Evolutionary conservation across 176 grass and related monocot genomes (phyloP), one percentile per base, ranked within the genome.

Genomic region (Oryza coarctata): DNA sequence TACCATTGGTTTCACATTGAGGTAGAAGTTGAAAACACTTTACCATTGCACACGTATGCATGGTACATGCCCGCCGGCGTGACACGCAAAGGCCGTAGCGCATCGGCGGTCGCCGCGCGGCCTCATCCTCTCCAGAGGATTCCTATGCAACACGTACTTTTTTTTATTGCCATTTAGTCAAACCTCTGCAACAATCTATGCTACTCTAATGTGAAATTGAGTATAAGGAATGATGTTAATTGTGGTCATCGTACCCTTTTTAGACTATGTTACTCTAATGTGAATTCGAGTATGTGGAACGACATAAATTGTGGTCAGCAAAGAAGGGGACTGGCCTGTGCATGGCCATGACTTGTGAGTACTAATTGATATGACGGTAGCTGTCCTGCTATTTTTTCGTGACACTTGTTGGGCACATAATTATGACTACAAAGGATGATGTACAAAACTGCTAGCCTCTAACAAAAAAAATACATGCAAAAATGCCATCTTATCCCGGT

Each of bases 71-170:
- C 84, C 49, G 18, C 70, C 22, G 0, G 28, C 33, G 58, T 29
- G 34, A 86, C 84, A 86, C 77, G 85, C 45, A n/a, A n/a, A n/a
- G n/a, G n/a, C 8, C 9, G 35, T 47, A 34, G n/a, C 32, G 65
- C 55, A 10, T 22, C 44, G 84, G 40, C 77, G 84, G 71, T 39
- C 85, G 63, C 64, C 72, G 22, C 38, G 45, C 12, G 29, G 60
- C 33, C 60, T 27, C 26, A 10, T 17, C 23, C 1, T 71, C 30
- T 78, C 57, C 12, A 14, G 74, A 78, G 1, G 17, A 6, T 20
- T 52, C 49, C 49, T n/a, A n/a, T n/a, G n/a, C n/a, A n/a, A n/a
- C n/a, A n/a, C n/a, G n/a, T n/a, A n/a, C n/a, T n/a, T n/a, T 36
- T 63, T 29, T 36, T 28, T 30, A 15, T 68, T 70, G 38, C 23